A percentile compares a stretch with the other conserved stretches of the same genome.
Evolutionary conservation across 345 rosid genomes (phyloP).

Genomic region (Draba incana): DNA sequence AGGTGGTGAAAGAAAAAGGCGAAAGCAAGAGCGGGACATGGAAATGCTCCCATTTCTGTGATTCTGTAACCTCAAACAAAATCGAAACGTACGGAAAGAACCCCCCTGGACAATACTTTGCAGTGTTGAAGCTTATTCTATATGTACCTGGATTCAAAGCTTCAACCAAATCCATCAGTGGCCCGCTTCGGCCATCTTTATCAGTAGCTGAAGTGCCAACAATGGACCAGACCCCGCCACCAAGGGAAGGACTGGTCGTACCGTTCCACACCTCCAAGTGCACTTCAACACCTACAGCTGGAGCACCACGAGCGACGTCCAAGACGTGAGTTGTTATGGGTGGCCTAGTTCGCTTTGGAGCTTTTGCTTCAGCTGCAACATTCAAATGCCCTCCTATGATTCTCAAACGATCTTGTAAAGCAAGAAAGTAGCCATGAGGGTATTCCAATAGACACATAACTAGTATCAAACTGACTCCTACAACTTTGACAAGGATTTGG

Average conservation of each 20-base stretch:
- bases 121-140: conserved; percentile 83
- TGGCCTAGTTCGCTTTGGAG: conserved; percentile 61
- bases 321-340: conserved; percentile 94
- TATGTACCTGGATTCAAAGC: conserved; percentile 75
- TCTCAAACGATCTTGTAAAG: conserved; percentile 69
- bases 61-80: conserved; percentile 68
- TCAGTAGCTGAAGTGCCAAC: conserved; percentile 74
- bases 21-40: conserved; percentile 88
- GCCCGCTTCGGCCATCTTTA: conserved; percentile 85
- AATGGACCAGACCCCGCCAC: conserved; percentile 54
- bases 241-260: conserved; percentile 48
- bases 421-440: conserved; percentile 13
- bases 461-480: conserved; percentile 6
- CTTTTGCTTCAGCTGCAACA: conserved; percentile 49
- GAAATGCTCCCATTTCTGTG: conserved; percentile 79
- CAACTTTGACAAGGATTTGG: conserved; percentile 4
- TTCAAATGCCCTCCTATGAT: conserved; percentile 74
- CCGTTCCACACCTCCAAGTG: conserved; percentile 73
- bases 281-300: conserved; percentile 81
- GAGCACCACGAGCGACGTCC: conserved; percentile 81
- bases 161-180: conserved; percentile 66
- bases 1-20: conserved; percentile 84
- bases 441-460: conserved; percentile 1
- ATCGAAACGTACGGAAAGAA: conserved; percentile 87
- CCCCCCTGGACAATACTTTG: conserved; percentile 65